These are phyloP conservation scores for Botrytis elliptica DNA, from an alignment of 2,329 filamentous ascomycete genomes.

Conservation along the genomic window DNA sequence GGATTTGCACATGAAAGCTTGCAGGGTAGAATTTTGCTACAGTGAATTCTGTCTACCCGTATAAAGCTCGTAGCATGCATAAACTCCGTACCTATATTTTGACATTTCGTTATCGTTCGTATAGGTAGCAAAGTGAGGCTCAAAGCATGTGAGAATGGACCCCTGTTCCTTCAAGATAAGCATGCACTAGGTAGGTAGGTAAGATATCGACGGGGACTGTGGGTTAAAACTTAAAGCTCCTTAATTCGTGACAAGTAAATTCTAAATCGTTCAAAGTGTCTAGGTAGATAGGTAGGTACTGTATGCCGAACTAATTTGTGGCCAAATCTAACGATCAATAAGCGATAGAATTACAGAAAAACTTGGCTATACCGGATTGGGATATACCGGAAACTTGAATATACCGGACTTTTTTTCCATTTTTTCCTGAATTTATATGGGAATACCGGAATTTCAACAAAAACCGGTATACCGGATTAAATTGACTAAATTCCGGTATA, in stretches of 20 bases:
- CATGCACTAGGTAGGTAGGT: not conserved
- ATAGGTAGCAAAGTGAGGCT: not conserved
- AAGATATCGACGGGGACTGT: not conserved
- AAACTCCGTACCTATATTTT: not conserved
- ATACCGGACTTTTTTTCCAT: too few relatives aligned
- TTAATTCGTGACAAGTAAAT: not conserved
- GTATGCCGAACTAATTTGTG: not conserved
- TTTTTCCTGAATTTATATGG: too few relatives aligned
- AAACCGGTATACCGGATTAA: too few relatives aligned
- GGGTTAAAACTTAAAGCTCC: not conserved
- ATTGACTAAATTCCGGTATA: too few relatives aligned
- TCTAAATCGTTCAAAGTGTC: not conserved
- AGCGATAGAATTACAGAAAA: not conserved
- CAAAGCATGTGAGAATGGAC: not conserved
- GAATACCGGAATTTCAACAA: too few relatives aligned
- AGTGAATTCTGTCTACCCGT: not conserved
- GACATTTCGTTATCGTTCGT: not conserved
- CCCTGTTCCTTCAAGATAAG: constrained; percentile 8
- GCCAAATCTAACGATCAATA: not conserved
- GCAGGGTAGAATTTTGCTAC: not conserved
- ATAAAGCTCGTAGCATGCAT: not conserved
- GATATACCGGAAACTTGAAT: too few relatives aligned
- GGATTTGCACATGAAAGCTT: not conserved
- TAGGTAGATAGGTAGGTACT: not conserved
- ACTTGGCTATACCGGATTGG: too few relatives aligned